Conservation (phyloP, 768 basidiomycete species). For the Leccinum disarticulatum region DNA sequence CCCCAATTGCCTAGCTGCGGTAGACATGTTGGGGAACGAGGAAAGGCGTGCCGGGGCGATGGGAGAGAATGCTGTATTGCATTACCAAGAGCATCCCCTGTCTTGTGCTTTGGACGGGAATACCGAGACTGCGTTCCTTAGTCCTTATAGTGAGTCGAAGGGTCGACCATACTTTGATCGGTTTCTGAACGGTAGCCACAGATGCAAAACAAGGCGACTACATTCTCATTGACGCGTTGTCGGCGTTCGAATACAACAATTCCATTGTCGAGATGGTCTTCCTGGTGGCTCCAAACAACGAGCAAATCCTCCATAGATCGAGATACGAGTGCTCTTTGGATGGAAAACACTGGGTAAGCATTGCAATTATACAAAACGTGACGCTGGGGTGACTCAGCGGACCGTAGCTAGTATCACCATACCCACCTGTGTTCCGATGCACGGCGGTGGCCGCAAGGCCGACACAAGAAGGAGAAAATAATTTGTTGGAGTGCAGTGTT, state of each 20-base stretch:
- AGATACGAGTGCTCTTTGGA: conserved; percentile 33
- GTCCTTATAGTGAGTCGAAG: conserved; percentile 42
- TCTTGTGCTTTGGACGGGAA: conserved; percentile 58
- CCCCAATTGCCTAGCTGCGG: conserved; percentile 26
- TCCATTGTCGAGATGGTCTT: conserved; percentile 33
- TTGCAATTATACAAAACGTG: not conserved
- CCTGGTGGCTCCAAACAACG: conserved; percentile 37
- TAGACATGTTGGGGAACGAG: conserved; percentile 46
- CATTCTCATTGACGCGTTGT: conserved; percentile 39
- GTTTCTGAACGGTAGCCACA: conserved; percentile 19
- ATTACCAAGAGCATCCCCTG: conserved; percentile 46
- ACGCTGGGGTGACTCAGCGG: not conserved
- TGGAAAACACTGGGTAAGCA: conserved; percentile 34
- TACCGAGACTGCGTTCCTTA: conserved; percentile 50
- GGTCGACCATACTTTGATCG: not conserved
- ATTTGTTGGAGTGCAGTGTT: conserved; percentile 29
- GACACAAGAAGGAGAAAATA: not conserved
- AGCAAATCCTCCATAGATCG: conserved; percentile 29
- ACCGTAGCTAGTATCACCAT: conserved; percentile 17
- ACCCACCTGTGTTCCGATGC: conserved; percentile 9
- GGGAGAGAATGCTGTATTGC: conserved; percentile 31
- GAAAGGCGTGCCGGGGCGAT: conserved; percentile 34
- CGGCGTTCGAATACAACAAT: conserved; percentile 20
- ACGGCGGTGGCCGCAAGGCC: conserved; percentile 1
- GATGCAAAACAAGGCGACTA: conserved; percentile 37